Evolutionary conservation across 805 yeast species (phyloP).

Genomic region (Yarrowia deformans): DNA sequence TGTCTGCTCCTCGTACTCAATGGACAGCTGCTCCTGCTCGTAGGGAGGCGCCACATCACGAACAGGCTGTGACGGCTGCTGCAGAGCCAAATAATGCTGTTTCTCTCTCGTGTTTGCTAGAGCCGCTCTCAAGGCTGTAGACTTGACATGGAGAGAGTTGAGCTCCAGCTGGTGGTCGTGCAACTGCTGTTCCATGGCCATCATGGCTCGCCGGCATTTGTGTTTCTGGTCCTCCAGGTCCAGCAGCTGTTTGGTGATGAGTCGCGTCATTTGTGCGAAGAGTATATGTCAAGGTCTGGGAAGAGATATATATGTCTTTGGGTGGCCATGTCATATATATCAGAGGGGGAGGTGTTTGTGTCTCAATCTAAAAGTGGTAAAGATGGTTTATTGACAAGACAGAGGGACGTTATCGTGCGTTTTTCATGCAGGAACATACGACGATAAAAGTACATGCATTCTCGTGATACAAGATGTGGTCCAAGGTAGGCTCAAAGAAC

Average conservation of each 20-base stretch:
- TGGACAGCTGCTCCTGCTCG: constrained; percentile 1
- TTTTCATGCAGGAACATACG: not conserved
- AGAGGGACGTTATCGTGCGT: not conserved
- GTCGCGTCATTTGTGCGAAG: not conserved
- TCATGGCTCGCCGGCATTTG: constrained; percentile 19
- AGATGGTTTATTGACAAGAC: constrained; percentile 1
- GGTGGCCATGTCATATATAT: not conserved
- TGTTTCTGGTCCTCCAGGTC: constrained; percentile 22
- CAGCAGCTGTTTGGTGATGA: constrained; percentile 10
- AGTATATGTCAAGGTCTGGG: not conserved
- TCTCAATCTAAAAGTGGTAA: not conserved
- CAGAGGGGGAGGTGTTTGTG: not conserved
- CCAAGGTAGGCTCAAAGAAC: too few relatives aligned
- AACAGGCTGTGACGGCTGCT: not conserved
- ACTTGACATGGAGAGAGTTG: not conserved
- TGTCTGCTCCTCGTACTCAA: not conserved
- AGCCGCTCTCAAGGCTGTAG: not conserved
- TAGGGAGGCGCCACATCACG: not conserved
- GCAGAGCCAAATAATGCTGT: not conserved
- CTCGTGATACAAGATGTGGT: too few relatives aligned
- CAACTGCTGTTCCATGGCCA: constrained; percentile 13
- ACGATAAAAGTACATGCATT: too few relatives aligned
- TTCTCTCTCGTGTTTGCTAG: not conserved
- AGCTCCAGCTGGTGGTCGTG: constrained; percentile 9
- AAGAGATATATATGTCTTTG: not conserved